Percentiles rank a stretch among this genome's conserved stretches.
Evolutionary conservation across 495 filamentous ascomycete species (phyloP).

Genomic region (Hypoxylon cercidicola): DNA sequence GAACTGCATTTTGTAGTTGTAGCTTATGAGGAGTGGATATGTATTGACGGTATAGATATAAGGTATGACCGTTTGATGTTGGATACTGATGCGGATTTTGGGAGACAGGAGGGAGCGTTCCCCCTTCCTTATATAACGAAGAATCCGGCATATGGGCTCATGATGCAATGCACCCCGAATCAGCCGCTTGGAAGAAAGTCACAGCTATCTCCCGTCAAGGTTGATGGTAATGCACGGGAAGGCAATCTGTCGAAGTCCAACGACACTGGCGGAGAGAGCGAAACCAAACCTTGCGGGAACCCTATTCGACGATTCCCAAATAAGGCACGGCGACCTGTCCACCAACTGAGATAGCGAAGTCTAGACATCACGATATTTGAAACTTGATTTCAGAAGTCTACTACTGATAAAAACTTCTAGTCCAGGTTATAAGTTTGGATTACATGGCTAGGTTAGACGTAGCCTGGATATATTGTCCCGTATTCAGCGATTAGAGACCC

Average conservation of each 20-base stretch:
- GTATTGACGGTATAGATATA: not conserved
- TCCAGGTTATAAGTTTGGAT: not conserved
- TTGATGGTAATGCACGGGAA: slow-evolving; percentile 8
- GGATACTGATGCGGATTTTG: not conserved
- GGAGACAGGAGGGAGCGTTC: not conserved
- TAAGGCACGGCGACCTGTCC: not conserved
- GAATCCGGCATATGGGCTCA: not conserved
- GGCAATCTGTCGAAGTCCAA: slow-evolving; percentile 6
- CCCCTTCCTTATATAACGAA: slow-evolving; percentile 18
- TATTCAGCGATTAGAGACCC: not conserved
- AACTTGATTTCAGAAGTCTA: no score
- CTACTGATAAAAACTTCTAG: not conserved
- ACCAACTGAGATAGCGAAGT: no score
- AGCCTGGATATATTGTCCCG: slow-evolving; percentile 2
- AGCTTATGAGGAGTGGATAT: not conserved
- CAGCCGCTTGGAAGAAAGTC: not conserved
- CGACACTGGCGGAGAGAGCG: not conserved
- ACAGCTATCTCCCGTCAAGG: not conserved
- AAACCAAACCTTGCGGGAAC: not conserved
- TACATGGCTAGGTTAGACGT: slow-evolving; percentile 7
- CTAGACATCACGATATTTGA: no score
- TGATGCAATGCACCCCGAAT: not conserved
- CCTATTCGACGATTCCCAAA: not conserved
- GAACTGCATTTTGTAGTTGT: slow-evolving; percentile 29
- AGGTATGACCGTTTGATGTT: slow-evolving; percentile 2